Conservation (phyloP, 1,139 yeast genomes). For the Meyerozyma sp. region DNA sequence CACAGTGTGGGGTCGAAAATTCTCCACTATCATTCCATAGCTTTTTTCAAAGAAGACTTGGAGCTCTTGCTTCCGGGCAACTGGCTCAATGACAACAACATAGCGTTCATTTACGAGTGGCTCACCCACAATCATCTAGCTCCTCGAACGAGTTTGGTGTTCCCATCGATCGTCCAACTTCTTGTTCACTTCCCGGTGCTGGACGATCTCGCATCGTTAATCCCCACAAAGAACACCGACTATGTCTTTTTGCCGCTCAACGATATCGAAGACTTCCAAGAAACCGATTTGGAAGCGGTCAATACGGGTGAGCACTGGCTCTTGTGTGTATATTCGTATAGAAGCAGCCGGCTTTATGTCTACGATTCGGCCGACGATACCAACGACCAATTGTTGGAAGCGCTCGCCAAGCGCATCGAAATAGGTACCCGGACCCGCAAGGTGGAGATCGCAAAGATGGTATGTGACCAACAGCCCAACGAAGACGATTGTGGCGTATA, state of each 20-base stretch:
- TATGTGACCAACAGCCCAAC: slow-evolving; percentile 40
- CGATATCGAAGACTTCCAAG: slow-evolving; percentile 28
- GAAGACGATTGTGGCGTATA: slow-evolving; percentile 46
- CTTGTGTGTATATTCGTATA: slow-evolving; percentile 25
- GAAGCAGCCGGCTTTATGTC: slow-evolving; percentile 27
- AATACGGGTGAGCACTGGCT: slow-evolving; percentile 45
- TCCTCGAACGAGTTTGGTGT: slow-evolving; percentile 13
- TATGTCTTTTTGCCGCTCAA: slow-evolving; percentile 38
- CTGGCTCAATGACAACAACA: slow-evolving; percentile 72
- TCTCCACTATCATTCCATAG: slow-evolving; percentile 29
- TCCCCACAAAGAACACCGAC: slow-evolving; percentile 29
- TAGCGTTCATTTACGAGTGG: slow-evolving; percentile 58
- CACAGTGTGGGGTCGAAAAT: background rate
- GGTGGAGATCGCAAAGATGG: slow-evolving; percentile 21
- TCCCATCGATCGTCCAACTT: slow-evolving; percentile 37
- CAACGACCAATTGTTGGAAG: slow-evolving; percentile 15
- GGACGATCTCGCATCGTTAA: slow-evolving; percentile 20
- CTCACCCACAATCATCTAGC: slow-evolving; percentile 17
- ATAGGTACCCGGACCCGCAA: slow-evolving; percentile 14
- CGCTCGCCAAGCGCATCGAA: slow-evolving; percentile 20
- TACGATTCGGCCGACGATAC: slow-evolving; percentile 37
- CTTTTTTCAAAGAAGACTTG: slow-evolving; percentile 43
- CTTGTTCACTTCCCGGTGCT: slow-evolving; percentile 31
- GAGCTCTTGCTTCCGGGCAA: slow-evolving; percentile 41
- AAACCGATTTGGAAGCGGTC: slow-evolving; percentile 23